A percentile compares a stretch with the other conserved stretches of the same genome.
phyloP scores from a whole-genome alignment of 2,329 filamentous ascomycete genomes.

The Blastomyces parvus region DNA sequence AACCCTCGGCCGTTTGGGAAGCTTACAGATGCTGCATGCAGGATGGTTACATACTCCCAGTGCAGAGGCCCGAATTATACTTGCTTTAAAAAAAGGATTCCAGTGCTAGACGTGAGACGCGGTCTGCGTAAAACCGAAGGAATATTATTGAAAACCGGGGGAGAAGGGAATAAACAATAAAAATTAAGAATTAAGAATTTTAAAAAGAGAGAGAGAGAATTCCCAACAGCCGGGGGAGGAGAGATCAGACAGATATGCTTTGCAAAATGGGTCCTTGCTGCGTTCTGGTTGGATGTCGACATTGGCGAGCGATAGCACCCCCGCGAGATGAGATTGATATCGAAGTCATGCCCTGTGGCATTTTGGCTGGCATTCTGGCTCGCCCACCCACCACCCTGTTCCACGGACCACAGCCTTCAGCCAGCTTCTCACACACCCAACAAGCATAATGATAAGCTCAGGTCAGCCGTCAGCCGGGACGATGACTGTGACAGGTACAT shows the following conservation, averaged over 20 bases:
- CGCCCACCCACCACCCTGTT: too few relatives aligned
- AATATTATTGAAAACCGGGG: too few relatives aligned
- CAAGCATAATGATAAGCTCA: not conserved
- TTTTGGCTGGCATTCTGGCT: too few relatives aligned
- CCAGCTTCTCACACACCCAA: too few relatives aligned
- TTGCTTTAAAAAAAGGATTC: too few relatives aligned
- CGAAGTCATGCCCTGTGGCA: not conserved
- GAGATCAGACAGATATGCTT: not conserved
- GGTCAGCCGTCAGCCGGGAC: not conserved
- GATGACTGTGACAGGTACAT: not conserved
- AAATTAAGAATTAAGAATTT: not conserved
- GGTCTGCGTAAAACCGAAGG: too few relatives aligned
- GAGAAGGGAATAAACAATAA: not conserved
- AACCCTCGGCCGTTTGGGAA: not conserved
- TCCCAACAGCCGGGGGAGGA: too few relatives aligned
- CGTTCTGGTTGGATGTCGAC: not conserved
- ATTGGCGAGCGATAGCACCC: not conserved
- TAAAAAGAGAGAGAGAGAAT: not conserved
- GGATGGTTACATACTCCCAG: not conserved
- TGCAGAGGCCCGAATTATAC: not conserved
- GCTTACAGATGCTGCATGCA: not conserved
- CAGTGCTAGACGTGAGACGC: too few relatives aligned
- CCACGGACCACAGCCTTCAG: too few relatives aligned
- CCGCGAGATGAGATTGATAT: not conserved
- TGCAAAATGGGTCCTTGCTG: not conserved